Evolutionary conservation across 768 basidiomycete genomes (phyloP), one percentile per base, ranked within the genome.

Genomic region (Gautieria morchelliformis): DNA sequence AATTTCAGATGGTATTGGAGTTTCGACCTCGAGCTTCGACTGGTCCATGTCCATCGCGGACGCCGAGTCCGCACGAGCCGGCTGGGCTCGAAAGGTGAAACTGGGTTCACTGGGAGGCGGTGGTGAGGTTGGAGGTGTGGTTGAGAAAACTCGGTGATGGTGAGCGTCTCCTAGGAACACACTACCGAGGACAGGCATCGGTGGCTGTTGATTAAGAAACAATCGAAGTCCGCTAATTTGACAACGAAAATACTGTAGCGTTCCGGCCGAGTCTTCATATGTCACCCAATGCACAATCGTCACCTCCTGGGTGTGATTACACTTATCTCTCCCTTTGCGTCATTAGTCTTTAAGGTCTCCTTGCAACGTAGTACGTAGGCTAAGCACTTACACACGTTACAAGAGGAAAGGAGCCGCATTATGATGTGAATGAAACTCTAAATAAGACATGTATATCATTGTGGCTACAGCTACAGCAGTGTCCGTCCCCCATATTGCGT

Each of bases 121-220:
- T 51, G 72, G 75, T 37, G 75, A 76, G 30, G 73, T 74, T 39
- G 73, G 77, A 55, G 78, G 74, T n/a, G 80, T 76, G 20, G 82
- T 78, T 40, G 79, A 60, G 1, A 70, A 80, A 12, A 86, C 70
- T 42, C 86, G 82, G 62, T 78, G 76, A 60, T 85, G 83, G 66
- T 81, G 80, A 8, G 82, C 69, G 72, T 91, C 89, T 57, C 89
- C 89, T 54, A 91, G 76, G 69, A 91, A 91, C 22, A 86, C 88
- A 64, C 85, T 87, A 51, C 89, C 87, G 54, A 90, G 78, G 62
- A 68, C 73, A 48, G 81, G 70, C 81, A 81, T 80, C 32, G 37
- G 35, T 48, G 37, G 8, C 27, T 12, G 27, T 5, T 27, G 27
- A 27, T 17, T 15, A 20, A 20, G 45, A n/a, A 49, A 8, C 51